Percentiles rank a stretch among this genome's conserved stretches.
phyloP scores from a whole-genome alignment of 208 protist species.

The Trypanosomatidae sp. region DNA sequence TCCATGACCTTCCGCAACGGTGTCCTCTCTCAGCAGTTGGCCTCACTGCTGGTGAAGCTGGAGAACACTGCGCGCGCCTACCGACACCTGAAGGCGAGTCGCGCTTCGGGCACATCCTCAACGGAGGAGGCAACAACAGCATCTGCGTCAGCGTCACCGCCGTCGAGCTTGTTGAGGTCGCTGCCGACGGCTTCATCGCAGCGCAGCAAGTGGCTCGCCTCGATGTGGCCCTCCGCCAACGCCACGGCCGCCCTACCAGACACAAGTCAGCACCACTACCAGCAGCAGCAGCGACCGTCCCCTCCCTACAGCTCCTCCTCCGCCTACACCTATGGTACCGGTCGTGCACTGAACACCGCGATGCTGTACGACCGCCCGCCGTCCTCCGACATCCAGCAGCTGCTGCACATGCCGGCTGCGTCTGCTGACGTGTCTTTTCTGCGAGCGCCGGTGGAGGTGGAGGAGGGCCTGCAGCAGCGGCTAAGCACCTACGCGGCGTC shows the following conservation, averaged over 20 bases:
- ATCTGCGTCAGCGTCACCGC: neutral
- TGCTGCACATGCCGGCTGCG: no score
- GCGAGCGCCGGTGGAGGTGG: slow-evolving; percentile 10
- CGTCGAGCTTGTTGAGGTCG: neutral
- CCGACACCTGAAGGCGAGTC: slow-evolving; percentile 19
- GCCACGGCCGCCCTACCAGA: no score
- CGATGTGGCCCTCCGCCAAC: neutral
- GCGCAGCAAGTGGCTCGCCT: neutral
- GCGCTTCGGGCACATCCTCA: no score
- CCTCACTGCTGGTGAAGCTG: slow-evolving; percentile 59
- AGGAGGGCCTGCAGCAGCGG: slow-evolving; percentile 32
- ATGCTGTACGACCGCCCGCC: slow-evolving; percentile 3
- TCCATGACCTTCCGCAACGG: slow-evolving; percentile 65
- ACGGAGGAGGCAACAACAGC: no score
- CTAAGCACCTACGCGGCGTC: slow-evolving; percentile 25
- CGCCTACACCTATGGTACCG: neutral
- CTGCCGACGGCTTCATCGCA: neutral
- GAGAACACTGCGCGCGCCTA: slow-evolving; percentile 19
- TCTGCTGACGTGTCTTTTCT: neutral
- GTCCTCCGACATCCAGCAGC: neutral
- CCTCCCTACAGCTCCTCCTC: slow-evolving; percentile 12
- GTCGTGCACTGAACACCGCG: slow-evolving; percentile 5
- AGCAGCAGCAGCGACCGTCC: slow-evolving; percentile 8
- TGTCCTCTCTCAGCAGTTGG: slow-evolving; percentile 74
- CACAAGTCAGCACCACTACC: no score